Evolutionary conservation across 176 grass and related monocot species (phyloP).

Genomic region (Microstegium vimineum): DNA sequence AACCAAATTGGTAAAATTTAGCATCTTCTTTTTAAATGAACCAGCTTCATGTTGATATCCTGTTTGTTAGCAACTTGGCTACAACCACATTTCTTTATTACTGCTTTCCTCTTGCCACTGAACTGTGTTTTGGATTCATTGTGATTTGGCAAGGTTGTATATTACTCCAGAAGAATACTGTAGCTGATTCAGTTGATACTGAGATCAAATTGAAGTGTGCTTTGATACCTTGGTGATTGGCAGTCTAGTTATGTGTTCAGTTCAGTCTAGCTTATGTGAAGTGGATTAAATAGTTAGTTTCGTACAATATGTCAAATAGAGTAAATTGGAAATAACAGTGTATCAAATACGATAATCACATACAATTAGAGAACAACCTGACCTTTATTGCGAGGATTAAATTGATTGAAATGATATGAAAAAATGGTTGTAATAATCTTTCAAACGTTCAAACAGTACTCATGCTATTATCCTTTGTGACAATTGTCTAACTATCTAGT

Average conservation of each 20-base stretch:
- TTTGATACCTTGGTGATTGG: neutral
- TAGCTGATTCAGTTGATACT: neutral
- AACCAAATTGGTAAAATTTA: neutral
- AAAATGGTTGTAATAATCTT: neutral
- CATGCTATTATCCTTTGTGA: neutral
- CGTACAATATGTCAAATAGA: neutral
- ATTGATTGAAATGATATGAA: neutral
- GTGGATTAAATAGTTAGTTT: neutral
- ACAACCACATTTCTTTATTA: neutral
- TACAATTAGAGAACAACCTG: neutral
- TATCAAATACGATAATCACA: neutral
- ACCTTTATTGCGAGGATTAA: neutral
- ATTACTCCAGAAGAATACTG: neutral
- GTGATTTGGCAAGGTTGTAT: slow-evolving; percentile 7
- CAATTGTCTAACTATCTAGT: neutral
- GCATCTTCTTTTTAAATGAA: neutral
- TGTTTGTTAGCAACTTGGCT: neutral
- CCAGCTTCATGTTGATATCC: neutral
- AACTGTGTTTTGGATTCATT: neutral
- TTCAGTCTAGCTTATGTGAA: neutral
- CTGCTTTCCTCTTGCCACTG: neutral
- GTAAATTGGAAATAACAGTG: neutral
- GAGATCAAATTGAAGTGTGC: neutral
- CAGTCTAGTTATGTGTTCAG: neutral
- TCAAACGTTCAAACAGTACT: neutral